Conservation (phyloP, 805 yeast species). For the Jamesozyma hellenica region DNA sequence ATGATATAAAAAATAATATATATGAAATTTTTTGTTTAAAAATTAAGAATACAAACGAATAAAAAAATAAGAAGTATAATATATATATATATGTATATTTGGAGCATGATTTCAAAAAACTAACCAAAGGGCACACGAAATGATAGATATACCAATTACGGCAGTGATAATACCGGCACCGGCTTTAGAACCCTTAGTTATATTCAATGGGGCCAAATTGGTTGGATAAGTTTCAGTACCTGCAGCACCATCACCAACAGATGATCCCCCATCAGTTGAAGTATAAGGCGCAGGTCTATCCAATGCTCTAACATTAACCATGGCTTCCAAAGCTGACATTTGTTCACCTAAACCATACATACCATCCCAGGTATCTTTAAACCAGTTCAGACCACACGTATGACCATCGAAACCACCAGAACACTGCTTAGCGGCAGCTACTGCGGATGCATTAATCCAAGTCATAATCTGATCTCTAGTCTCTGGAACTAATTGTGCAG, state of each 20-base stretch:
- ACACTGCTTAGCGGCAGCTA: constrained; percentile 73
- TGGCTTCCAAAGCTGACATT: constrained; percentile 67
- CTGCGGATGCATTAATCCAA: constrained; percentile 40
- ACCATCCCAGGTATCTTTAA: constrained; percentile 54
- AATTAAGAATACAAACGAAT: no score
- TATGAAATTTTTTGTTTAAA: no score
- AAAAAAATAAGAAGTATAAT: background rate
- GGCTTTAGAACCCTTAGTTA: constrained; percentile 43
- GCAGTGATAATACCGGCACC: constrained; percentile 65
- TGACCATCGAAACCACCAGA: constrained; percentile 80
- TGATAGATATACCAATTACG: constrained; percentile 38
- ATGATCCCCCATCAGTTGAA: constrained; percentile 55
- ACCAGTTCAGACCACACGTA: constrained; percentile 86
- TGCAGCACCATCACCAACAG: constrained; percentile 57
- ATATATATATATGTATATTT: background rate
- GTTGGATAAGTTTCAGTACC: constrained; percentile 42
- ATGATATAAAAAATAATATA: no score
- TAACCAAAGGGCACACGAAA: constrained; percentile 39
- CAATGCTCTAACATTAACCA: constrained; percentile 34
- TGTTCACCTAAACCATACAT: constrained; percentile 84
- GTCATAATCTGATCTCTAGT: constrained; percentile 26
- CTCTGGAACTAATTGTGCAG: constrained; percentile 62
- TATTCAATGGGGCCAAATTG: constrained; percentile 32
- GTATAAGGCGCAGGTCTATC: constrained; percentile 50
- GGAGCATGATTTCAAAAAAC: constrained; percentile 17